Evolutionary conservation across 2,329 filamentous ascomycete genomes (phyloP).

Genomic region (Bipolaris gigantea): DNA sequence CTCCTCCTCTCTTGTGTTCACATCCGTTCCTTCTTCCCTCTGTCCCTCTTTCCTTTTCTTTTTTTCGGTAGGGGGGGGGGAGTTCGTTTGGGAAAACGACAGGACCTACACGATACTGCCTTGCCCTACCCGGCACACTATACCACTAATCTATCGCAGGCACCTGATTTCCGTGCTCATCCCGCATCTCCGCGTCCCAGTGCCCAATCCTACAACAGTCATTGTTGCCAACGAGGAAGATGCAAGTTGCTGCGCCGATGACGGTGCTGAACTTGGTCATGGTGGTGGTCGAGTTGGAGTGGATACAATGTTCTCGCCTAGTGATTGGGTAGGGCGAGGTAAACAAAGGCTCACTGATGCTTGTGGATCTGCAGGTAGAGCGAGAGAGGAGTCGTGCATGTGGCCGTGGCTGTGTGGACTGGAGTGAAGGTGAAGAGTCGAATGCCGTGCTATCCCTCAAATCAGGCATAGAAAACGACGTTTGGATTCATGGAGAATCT

Average conservation of each 20-base stretch:
- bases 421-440: neutral
- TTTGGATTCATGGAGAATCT: neutral
- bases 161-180: conserved; percentile 10
- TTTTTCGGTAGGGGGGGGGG: no score
- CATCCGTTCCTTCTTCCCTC: no score
- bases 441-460: no score
- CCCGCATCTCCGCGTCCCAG: conserved; percentile 11
- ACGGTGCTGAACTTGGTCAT: neutral
- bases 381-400: neutral
- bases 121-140: conserved; percentile 9
- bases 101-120: conserved; percentile 12
- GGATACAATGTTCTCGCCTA: neutral
- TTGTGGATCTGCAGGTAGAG: neutral
- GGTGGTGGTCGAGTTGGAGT: neutral
- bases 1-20: neutral
- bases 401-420: neutral
- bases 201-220: conserved; percentile 19
- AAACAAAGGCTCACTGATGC: neutral
- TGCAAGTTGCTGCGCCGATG: neutral
- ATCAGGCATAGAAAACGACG: neutral
- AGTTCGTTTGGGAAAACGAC: no score
- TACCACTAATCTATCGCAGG: conserved; percentile 21
- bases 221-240: conserved; percentile 12
- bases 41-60: no score
- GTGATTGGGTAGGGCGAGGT: no score